Base-by-base conservation (phyloP, 2,329 filamentous ascomycete species). In the Clonostachys rhizophaga region DNA sequence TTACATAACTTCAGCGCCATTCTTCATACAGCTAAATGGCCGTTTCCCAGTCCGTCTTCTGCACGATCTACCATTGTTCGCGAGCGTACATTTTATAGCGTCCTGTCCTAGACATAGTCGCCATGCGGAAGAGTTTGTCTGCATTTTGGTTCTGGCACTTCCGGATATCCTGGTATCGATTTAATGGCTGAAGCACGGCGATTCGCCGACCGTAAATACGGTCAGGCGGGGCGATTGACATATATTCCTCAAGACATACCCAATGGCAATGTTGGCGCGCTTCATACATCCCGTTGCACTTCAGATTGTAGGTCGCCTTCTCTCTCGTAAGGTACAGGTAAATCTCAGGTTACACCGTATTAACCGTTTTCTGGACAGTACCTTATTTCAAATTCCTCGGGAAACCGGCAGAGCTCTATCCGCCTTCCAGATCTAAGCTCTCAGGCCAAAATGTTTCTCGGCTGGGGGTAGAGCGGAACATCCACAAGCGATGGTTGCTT, bases 401-500 rank as follows among this genome's bases (percentile, higher is more conserved):
- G 10, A 56, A 61, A 12, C 55, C 57, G 16, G 58, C 59, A n/a
- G 56, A 67, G 43, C 50, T 67, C 2, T 69, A 67, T 49, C 57
- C 63, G 10, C 53, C 63, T 14, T 64, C 63, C 16, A 67, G 55
- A 43, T 48, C 52, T 6, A 45, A 51, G 11, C n/a, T 52, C 7
- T 57, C 58, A 0, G 50, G 56, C 11, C 37, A 46, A 17, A 55
- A 57, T n/a, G 42, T 44, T 40, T 58, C 59, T 6, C 54, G 54
- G 4, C 48, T 62, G 5, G 63, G 60, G 58, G 47, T 58, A 47
- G 57, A 60, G 52, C 56, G 63, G 20, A 56, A 62, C 48, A 50
- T 58, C 5, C 73, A 78, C 48, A 64, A 63, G 43, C 66, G 66
- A 62, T 82, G 76, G 76, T 68, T 83, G 5, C 56, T 71, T 41